Evolutionary conservation across 2,329 filamentous ascomycete genomes (phyloP).

Genomic region (Penicillium sp.): DNA sequence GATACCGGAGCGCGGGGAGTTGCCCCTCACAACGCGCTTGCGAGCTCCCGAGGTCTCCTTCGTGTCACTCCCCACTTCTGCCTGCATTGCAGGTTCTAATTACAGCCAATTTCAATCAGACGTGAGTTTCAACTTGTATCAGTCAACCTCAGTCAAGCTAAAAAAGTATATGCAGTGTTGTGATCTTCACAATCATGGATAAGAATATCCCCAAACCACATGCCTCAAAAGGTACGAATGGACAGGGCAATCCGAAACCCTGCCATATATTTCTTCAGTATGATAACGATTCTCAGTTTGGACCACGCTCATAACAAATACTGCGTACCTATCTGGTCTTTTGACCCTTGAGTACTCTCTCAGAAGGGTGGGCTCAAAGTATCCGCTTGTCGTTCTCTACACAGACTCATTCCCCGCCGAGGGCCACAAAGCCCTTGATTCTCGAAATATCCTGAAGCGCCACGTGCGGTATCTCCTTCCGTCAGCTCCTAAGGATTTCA

Average conservation of each 20-base stretch:
- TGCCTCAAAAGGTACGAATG: not conserved
- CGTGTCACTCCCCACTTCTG: no score
- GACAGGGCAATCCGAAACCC: not conserved
- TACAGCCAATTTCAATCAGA: not conserved
- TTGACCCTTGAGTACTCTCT: conserved; percentile 78
- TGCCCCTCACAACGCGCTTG: no score
- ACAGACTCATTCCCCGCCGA: not conserved
- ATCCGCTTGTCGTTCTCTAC: not conserved
- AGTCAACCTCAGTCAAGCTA: not conserved
- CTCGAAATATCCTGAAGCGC: not conserved
- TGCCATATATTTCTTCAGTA: not conserved
- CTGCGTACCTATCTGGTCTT: conserved; percentile 75
- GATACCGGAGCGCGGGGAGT: no score
- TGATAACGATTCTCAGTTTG: conserved; percentile 58
- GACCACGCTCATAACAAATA: conserved; percentile 85
- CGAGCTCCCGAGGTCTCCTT: no score
- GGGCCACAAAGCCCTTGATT: not conserved
- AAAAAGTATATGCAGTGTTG: not conserved
- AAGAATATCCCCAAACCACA: not conserved
- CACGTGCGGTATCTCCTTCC: not conserved
- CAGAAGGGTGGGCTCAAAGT: conserved; percentile 40
- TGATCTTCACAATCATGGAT: not conserved
- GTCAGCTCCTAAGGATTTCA: not conserved
- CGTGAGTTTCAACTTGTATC: not conserved
- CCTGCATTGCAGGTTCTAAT: no score